Percentiles rank a stretch among this genome's conserved stretches.
phyloP scores from a whole-genome alignment of 331 rosid species.

The Acacia pycnantha region DNA sequence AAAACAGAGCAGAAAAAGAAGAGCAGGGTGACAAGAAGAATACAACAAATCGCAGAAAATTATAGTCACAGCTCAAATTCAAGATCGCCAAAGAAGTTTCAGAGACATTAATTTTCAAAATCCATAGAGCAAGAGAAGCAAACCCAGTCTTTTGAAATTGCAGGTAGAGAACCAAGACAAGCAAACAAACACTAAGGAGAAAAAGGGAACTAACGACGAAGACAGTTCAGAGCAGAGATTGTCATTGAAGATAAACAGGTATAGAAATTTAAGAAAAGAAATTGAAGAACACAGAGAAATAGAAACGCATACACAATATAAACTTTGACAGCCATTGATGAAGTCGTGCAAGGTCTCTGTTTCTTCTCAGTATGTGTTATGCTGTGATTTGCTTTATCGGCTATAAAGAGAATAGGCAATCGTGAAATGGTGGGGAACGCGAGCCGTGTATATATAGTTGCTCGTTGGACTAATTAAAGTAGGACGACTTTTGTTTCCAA shows the following conservation, averaged over 20 bases:
- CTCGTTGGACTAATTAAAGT: conserved; percentile 20
- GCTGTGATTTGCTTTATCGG: conserved; percentile 4
- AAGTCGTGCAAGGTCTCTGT: conserved; percentile 33
- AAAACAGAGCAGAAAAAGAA: background rate
- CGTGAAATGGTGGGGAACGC: conserved; percentile 9
- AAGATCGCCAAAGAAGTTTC: conserved; percentile 12
- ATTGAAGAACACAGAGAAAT: background rate
- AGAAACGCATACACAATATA: conserved; percentile 68
- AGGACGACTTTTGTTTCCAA: background rate
- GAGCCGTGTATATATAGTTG: conserved; percentile 27
- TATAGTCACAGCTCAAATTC: background rate
- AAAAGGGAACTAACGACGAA: conserved; percentile 5
- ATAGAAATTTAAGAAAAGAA: background rate
- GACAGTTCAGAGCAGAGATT: conserved; percentile 16
- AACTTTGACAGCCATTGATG: conserved; percentile 84
- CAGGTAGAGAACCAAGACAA: background rate
- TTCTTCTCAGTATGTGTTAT: background rate
- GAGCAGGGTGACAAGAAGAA: conserved; percentile 11
- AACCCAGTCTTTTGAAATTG: conserved; percentile 27
- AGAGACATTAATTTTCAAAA: conserved; percentile 17
- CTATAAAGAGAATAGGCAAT: conserved; percentile 16
- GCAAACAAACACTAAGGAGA: background rate
- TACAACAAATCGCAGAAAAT: conserved; percentile 35
- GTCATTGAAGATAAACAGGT: background rate
- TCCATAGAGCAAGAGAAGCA: conserved; percentile 18